Percentiles rank a stretch among this genome's conserved stretches.
Evolutionary conservation across 2,329 filamentous ascomycete genomes (phyloP).

Genomic region (Thielaviopsis punctulata): DNA sequence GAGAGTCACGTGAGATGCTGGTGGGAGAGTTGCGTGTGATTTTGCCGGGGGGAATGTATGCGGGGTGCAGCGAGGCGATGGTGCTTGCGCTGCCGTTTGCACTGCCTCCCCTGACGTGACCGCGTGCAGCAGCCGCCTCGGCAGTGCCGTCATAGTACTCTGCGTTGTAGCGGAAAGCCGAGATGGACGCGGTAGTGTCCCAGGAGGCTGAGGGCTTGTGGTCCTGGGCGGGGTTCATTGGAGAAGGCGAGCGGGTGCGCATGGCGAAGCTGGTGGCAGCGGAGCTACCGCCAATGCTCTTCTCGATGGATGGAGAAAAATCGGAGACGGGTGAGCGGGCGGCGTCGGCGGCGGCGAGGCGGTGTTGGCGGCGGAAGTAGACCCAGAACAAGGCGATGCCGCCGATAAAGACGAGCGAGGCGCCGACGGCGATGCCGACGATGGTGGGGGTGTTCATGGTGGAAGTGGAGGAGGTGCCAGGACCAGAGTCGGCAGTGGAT

Average conservation of each 20-base stretch:
- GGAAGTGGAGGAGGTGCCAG: conserved; percentile 16
- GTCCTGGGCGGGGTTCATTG: conserved; percentile 11
- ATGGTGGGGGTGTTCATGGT: conserved; percentile 31
- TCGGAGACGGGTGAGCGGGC: background rate
- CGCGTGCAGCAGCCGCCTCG: conserved; percentile 11
- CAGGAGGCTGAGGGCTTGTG: conserved; percentile 17
- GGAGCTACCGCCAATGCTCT: background rate
- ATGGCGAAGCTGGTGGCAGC: background rate
- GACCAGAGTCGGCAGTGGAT: conserved; percentile 15
- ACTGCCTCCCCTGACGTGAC: background rate
- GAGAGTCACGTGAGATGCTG: background rate
- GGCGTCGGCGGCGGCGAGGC: conserved; percentile 13
- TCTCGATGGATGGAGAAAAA: background rate
- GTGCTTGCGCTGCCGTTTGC: conserved; percentile 1
- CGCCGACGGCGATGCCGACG: conserved; percentile 34
- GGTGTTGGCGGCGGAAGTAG: conserved; percentile 28
- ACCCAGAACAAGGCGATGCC: conserved; percentile 27
- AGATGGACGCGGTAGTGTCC: conserved; percentile 2
- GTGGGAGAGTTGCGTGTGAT: conserved; percentile 16
- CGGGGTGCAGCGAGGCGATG: conserved; percentile 28
- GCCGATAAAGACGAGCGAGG: conserved; percentile 25
- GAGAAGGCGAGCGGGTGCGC: conserved; percentile 3
- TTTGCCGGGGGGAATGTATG: conserved; percentile 26
- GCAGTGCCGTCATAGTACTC: conserved; percentile 26
- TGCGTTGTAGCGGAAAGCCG: conserved; percentile 17